Evolutionary conservation across 2,329 filamentous ascomycete genomes (phyloP), one percentile per base, ranked within the genome.

Genomic region (Nothophoma quercina): DNA sequence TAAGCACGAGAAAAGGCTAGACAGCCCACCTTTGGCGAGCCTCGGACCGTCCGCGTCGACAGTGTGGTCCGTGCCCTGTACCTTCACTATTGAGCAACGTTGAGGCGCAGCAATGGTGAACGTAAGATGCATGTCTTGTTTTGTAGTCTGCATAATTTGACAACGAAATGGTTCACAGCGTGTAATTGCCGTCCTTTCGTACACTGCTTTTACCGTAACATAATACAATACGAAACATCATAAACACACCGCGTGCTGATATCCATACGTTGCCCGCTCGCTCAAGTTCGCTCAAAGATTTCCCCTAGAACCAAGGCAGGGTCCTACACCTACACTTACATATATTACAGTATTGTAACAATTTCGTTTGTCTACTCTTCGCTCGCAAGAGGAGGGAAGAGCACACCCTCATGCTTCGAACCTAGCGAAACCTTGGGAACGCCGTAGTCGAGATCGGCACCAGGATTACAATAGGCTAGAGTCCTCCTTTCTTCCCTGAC

Each of bases 371-470:
- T 21, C 48, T 60, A 69, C 52, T 62, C 63, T 12, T 65, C 53
- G 29, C 62, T 69, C n/a, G 63, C 28, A 19, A 72, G 50, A 23
- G 65, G 69, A 48, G 82, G 83, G 64, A 86, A 86, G 44, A 86
- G 68, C 16, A 79, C 74, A 8, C 77, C 79, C 56, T 78, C 70
- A 34, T 75, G 70, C 18, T 76, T 74, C 52, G 67, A 74, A 19
- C 79, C 76, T 22, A 79, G 33, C 6, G 74, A 68, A 5, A 78
- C 63, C 51, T 67, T 67, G 32, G 77, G 69, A 30, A 64, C 72
- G 15, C 92, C 93, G 73, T 96, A 98, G 1, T 81, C 77, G 28
- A 79, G 66, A 74, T 98, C 95, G 7, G 75, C 79, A 1, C 86
- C 86, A 22, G 87, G 76, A 21, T 61, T 70, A 5, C 91, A 88